Base-by-base conservation (phyloP, 2,329 filamentous ascomycete species). In the Hypomyces perniciosus region DNA sequence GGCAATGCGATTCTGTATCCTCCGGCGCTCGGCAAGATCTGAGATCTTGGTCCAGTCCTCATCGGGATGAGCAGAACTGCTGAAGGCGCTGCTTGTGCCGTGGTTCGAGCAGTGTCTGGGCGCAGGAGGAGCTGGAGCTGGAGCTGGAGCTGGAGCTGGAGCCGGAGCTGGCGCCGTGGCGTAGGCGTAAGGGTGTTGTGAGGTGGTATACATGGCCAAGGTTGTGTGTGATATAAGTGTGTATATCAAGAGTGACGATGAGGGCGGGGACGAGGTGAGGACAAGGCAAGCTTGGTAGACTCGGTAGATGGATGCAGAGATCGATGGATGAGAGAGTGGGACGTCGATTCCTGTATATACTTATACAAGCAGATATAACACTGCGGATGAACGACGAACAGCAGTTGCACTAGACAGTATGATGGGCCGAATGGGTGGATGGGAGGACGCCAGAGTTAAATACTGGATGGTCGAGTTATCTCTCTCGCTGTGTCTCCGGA, bases 41-140 rank as follows among this genome's bases (percentile, higher is more conserved):
- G 92, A 95, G 68, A 97, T 96, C 82, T 96, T 95, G 66, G 92
- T 96, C 92, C 92, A 97, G 75, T 97, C 92, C 74, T 97, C 92
- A 65, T 96, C 91, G 50, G 92, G 88, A 69, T 95, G 95, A 62
- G 91, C 92, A 57, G 90, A 95, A 62, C 86, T 87, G 72, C 89
- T 95, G 77, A 95, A 96, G 61, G 92, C 92, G 72, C 90, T 96
- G 75, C 90, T 96, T 55, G 88, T 95, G 67, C 85, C 85, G 65
- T 90, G 84, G 57, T 74, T 79, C 38, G 82, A 77, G 62, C 86
- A 85, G 65, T 89, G 85, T 68, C 86, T 82, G 46, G 84, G 77
- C 50, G 75, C 61, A n/a, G 58, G 50, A 3, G 42, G 40, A 28
- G 40, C 40, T 29, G 40, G 42, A n/a, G 54, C 47, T 6, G 53